phyloP scores from a whole-genome alignment of 2,329 filamentous ascomycete species.

The Cytospora chrysosperma region DNA sequence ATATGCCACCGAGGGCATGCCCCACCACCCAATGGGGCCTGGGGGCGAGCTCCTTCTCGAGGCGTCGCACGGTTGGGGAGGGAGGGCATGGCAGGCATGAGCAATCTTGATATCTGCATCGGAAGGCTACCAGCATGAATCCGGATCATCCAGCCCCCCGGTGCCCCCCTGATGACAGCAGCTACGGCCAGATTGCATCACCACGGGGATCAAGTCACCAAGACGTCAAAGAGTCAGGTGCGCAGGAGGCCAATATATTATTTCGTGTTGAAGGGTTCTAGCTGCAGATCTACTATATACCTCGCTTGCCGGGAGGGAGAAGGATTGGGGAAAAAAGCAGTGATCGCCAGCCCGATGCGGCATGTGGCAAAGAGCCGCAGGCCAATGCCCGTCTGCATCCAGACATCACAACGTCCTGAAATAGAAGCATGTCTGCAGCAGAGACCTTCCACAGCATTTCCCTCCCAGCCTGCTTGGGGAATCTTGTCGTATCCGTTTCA shows the following conservation, averaged over 20 bases:
- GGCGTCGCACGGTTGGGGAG: no score
- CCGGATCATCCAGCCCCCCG: neutral
- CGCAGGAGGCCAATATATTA: neutral
- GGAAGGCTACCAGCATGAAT: neutral
- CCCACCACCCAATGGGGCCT: neutral
- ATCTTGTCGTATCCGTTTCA: neutral
- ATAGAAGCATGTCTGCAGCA: neutral
- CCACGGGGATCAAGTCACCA: neutral
- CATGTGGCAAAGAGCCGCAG: conserved; percentile 14
- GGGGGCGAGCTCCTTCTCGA: neutral
- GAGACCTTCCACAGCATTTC: neutral
- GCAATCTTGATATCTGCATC: neutral
- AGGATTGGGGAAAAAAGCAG: no score
- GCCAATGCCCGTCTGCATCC: conserved; percentile 10
- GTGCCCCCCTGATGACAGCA: neutral
- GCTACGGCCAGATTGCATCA: neutral
- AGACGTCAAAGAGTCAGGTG: neutral
- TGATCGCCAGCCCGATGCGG: conserved; percentile 9
- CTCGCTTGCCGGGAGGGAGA: conserved; percentile 5
- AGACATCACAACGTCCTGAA: neutral
- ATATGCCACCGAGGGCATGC: neutral
- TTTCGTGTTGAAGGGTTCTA: neutral
- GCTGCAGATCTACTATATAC: conserved; percentile 4
- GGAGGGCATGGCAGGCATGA: no score
- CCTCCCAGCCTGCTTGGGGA: neutral